Percentiles rank a stretch among this genome's conserved stretches.
phyloP scores from a whole-genome alignment of 1,284 basidiomycete genomes.

The Ustilago lituana region DNA sequence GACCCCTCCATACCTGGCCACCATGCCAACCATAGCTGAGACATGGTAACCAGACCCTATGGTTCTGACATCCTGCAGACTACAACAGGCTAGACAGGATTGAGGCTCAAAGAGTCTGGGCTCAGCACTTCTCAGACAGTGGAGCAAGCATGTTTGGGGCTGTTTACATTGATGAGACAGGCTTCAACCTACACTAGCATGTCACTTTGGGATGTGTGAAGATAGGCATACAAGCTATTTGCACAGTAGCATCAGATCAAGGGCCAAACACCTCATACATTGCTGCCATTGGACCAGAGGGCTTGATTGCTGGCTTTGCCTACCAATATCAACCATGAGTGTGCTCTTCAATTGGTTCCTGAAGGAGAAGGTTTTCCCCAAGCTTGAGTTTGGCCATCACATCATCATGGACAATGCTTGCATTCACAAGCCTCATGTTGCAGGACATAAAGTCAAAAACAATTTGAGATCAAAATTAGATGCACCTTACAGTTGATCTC shows the following conservation, averaged over 20 bases:
- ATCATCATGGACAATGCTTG: constrained; percentile 13
- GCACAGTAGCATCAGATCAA: background rate
- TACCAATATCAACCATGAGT: background rate
- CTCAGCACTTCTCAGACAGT: background rate
- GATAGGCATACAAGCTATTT: background rate
- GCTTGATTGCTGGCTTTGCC: constrained; percentile 5
- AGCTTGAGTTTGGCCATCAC: background rate
- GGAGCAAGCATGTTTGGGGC: background rate
- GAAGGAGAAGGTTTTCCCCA: constrained; percentile 1
- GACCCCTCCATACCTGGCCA: no score
- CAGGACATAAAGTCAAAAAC: no score
- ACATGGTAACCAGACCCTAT: no score
- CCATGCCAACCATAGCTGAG: no score
- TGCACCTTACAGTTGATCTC: no score
- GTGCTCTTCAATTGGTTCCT: constrained; percentile 5
- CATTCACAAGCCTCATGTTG: constrained; percentile 5
- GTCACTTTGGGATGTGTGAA: background rate
- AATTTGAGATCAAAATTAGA: no score
- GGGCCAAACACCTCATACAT: constrained; percentile 3
- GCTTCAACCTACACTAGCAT: constrained; percentile 6
- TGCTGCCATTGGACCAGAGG: constrained; percentile 7
- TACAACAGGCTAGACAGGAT: constrained; percentile 2
- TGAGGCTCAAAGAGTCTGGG: background rate
- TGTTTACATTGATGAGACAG: constrained; percentile 2
- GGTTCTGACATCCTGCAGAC: constrained; percentile 1